phyloP scores from a whole-genome alignment of 1,139 yeast species.

The Magnusiomyces fungicola region DNA sequence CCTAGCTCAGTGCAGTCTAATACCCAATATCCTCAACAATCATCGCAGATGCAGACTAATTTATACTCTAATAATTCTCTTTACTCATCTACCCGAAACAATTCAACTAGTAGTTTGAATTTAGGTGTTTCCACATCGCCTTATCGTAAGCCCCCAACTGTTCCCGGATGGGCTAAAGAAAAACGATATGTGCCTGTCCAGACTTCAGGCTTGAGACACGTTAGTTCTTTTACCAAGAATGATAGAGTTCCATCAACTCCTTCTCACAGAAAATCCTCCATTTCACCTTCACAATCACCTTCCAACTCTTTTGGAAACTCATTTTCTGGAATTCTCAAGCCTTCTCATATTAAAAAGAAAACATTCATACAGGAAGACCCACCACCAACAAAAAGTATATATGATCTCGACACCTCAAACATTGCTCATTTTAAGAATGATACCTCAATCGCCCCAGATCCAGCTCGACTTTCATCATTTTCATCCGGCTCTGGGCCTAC shows the following conservation, averaged over 20 bases:
- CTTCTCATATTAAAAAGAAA: slow-evolving; percentile 21
- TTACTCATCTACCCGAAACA: no score
- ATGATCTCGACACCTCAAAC: slow-evolving; percentile 20
- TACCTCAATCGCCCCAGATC: slow-evolving; percentile 11
- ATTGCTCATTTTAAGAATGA: slow-evolving; percentile 6
- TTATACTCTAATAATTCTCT: background rate
- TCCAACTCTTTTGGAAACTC: slow-evolving; percentile 16
- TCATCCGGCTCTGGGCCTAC: slow-evolving; percentile 13
- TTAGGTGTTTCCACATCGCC: background rate
- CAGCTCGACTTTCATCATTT: slow-evolving; percentile 10
- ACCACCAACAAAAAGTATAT: slow-evolving; percentile 32
- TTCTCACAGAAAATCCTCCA: slow-evolving; percentile 10
- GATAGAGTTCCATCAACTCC: slow-evolving; percentile 10
- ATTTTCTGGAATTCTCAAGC: slow-evolving; percentile 28
- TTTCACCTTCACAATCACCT: slow-evolving; percentile 15
- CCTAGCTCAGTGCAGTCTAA: background rate
- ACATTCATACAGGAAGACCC: slow-evolving; percentile 27
- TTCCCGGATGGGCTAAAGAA: slow-evolving; percentile 15
- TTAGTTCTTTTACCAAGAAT: slow-evolving; percentile 14
- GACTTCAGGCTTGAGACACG: slow-evolving; percentile 12
- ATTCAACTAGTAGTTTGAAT: background rate
- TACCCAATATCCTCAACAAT: background rate
- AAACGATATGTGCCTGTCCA: slow-evolving; percentile 7
- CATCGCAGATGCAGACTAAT: background rate
- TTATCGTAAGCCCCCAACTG: slow-evolving; percentile 2